phyloP scores from a whole-genome alignment of 106 monocot species.

The Dendrobium officinale region DNA sequence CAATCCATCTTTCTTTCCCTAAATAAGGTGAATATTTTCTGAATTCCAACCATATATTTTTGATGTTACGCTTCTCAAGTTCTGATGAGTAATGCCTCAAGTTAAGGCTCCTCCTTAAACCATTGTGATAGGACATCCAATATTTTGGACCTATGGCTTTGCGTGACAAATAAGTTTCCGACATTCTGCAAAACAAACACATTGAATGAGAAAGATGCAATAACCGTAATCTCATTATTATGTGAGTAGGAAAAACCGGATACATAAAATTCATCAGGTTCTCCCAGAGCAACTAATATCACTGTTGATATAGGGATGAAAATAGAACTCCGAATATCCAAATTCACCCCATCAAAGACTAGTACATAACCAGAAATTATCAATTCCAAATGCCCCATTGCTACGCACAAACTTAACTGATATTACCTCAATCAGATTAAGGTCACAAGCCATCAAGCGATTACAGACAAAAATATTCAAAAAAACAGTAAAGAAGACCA shows the following conservation, averaged over 20 bases:
- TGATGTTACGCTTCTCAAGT: conserved; percentile 14
- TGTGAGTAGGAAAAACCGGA: background rate
- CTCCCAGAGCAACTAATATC: background rate
- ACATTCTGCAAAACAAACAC: conserved; percentile 39
- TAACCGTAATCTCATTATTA: background rate
- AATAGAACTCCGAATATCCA: background rate
- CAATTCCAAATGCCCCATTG: background rate
- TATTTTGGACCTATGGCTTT: conserved; percentile 15
- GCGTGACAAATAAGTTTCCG: conserved; percentile 16
- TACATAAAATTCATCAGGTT: background rate
- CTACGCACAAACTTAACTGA: background rate
- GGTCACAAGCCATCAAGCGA: background rate
- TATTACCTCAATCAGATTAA: background rate
- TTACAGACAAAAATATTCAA: background rate
- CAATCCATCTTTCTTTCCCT: conserved; percentile 24
- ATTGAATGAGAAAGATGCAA: background rate
- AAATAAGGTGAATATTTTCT: conserved; percentile 12
- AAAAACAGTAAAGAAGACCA: background rate
- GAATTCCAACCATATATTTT: conserved; percentile 24
- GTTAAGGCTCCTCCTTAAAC: conserved; percentile 14
- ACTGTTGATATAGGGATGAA: background rate
- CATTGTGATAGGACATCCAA: conserved; percentile 10
- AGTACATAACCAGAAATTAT: background rate
- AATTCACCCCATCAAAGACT: background rate
- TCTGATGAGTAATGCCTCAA: conserved; percentile 21